Evolutionary conservation across 768 basidiomycete genomes (phyloP), one percentile per base, ranked within the genome.

Genomic region (Mrakia gelida): DNA sequence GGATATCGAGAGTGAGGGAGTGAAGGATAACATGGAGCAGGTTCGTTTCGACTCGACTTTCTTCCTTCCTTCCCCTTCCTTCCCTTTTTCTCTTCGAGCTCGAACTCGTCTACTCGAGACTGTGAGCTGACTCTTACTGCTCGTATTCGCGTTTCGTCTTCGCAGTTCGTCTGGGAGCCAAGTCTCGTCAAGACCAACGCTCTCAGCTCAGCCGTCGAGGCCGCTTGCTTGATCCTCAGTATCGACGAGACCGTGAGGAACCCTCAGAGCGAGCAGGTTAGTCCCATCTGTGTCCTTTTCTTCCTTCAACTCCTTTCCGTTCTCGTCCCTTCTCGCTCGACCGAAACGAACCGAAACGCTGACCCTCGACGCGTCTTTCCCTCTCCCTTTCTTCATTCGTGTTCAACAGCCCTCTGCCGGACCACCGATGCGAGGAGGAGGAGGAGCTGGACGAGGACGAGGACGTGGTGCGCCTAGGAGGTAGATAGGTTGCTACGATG

Each of bases 171-270:
- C 11, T 98, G 97, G 96, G 97, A 98, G 83, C 96, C 97, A 23
- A 92, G 92, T 80, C 87, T 98, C 78, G 93, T 98, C 82, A 99
- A 98, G 86, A 86, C 90, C 67, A 99, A 99, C 82, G 97, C 97
- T 32, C 91, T 99, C 82, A 91, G 90, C 84, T 96, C 95, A 82
- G 97, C 97, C 8, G 88, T 93, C 15, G 97, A 99, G 85, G 97
- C 97, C 15, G 96, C 97, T 16, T 98, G 93, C 85, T 85, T 99
- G 84, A 94, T 98, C 81, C 86, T 99, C 77, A 95, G 93, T 80
- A 93, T 99, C 4, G 97, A 99, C 82, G 97, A 99, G 87, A 99
- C 97, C 8, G 95, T 98, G 41, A 88, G 92, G 80, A 96, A 94
- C 83, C 96, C 96, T 3, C 94, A 96, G 84, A 94, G 92, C 83